Evolutionary conservation across 2,329 filamentous ascomycete species (phyloP).

Genomic region (Elsinoe arachidis): DNA sequence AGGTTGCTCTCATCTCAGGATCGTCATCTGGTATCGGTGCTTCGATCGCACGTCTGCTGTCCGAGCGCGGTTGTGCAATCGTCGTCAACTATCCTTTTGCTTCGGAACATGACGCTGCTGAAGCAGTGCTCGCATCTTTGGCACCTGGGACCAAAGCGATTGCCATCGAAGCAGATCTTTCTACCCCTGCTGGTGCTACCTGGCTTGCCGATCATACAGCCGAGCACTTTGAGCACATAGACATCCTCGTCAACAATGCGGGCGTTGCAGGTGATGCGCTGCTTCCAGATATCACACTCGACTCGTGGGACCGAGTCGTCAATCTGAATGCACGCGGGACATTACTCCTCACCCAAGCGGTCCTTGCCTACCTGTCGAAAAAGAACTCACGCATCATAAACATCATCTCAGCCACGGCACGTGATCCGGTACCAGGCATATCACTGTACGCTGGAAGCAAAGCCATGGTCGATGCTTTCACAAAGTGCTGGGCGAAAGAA

Average conservation of each 20-base stretch:
- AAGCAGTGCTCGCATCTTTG: conserved; percentile 24
- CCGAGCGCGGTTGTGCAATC: conserved; percentile 38
- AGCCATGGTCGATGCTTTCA: conserved; percentile 42
- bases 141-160: conserved; percentile 22
- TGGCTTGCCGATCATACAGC: conserved; percentile 30
- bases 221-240: conserved; percentile 28
- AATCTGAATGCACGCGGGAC: conserved; percentile 35
- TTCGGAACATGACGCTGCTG: conserved; percentile 22
- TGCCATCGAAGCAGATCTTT: conserved; percentile 37
- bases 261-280: conserved; percentile 19
- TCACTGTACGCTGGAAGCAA: conserved; percentile 43
- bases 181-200: conserved; percentile 30
- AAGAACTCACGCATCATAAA: conserved; percentile 35
- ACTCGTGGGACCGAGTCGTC: conserved; percentile 31
- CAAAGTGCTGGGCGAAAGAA: conserved; percentile 38
- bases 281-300: conserved; percentile 23
- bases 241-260: conserved; percentile 33
- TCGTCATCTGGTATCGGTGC: conserved; percentile 39
- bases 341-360: conserved; percentile 34
- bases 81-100: conserved; percentile 43
- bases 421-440: conserved; percentile 29
- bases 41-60: conserved; percentile 36
- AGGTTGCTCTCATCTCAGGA: conserved; percentile 20
- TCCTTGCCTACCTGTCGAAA: conserved; percentile 32
- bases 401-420: conserved; percentile 32